Conservation (phyloP, 1,284 basidiomycete species). For the Rhizoctonia solani region DNA sequence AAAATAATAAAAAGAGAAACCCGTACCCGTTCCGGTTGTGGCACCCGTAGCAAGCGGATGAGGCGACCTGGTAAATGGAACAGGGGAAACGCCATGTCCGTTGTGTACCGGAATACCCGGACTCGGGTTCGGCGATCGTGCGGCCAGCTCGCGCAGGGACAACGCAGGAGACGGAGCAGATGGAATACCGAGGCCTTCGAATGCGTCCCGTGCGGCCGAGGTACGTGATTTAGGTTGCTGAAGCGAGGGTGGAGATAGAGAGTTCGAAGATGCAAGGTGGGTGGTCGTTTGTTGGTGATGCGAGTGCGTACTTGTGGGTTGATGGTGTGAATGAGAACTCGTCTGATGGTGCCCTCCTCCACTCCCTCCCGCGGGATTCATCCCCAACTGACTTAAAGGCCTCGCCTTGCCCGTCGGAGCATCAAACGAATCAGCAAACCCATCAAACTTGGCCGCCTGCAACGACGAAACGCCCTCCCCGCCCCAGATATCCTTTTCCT, state of each 20-base stretch:
- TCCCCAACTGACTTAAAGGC: no score
- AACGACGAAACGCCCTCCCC: neutral
- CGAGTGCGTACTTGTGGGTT: neutral
- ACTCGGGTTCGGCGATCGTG: constrained; percentile 37
- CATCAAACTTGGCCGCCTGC: constrained; percentile 28
- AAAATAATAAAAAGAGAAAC: no score
- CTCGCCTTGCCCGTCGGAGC: constrained; percentile 4
- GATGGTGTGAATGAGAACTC: neutral
- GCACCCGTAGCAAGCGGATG: constrained; percentile 24
- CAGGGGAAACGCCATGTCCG: neutral
- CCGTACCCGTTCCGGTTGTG: neutral
- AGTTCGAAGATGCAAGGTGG: neutral
- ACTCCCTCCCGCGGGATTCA: neutral
- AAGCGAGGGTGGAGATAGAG: neutral
- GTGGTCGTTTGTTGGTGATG: neutral
- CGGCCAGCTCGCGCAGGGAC: constrained; percentile 16
- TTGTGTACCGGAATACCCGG: constrained; percentile 41
- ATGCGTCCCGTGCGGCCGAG: constrained; percentile 59
- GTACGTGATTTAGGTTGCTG: constrained; percentile 35
- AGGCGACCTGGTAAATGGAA: constrained; percentile 29
- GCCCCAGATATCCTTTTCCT: constrained; percentile 30
- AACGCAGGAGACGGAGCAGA: constrained; percentile 26
- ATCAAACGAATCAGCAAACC: constrained; percentile 38
- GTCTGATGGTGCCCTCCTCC: neutral
- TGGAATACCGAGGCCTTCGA: constrained; percentile 68